These are phyloP conservation scores for Globisporangium solare DNA, from an alignment of 352 stramenopile genomes.

Conservation along the genomic window DNA sequence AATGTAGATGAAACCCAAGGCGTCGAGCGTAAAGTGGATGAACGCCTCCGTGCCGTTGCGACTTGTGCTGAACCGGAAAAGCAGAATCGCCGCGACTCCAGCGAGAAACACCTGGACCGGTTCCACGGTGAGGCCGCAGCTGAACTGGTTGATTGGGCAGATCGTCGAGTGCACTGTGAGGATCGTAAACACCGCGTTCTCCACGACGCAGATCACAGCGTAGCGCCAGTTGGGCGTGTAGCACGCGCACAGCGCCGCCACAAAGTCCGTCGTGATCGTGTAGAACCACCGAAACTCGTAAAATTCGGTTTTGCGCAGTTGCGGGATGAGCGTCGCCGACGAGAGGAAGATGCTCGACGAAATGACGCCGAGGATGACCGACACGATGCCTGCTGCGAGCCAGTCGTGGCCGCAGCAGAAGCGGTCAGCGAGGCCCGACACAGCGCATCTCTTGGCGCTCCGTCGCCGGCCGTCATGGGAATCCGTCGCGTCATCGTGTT, in stretches of 20 bases:
- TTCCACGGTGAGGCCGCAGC: neutral
- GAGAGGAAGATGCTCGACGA: constrained; percentile 31
- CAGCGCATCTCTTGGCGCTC: constrained; percentile 22
- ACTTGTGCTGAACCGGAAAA: neutral
- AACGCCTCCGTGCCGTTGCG: neutral
- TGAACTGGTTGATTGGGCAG: neutral
- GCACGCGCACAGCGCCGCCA: neutral
- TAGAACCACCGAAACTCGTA: constrained; percentile 46
- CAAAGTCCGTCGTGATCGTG: constrained; percentile 28
- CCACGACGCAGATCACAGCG: neutral
- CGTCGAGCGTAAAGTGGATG: neutral
- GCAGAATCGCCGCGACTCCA: neutral
- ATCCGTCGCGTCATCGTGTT: neutral
- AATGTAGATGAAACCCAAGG: constrained; percentile 1
- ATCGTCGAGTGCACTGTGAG: neutral
- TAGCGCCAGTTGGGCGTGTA: neutral
- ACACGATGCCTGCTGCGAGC: constrained; percentile 36
- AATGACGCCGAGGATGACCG: constrained; percentile 23
- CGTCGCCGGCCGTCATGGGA: constrained; percentile 22
- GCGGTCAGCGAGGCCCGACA: constrained; percentile 19
- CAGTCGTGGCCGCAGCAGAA: constrained; percentile 33
- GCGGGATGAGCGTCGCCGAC: constrained; percentile 23
- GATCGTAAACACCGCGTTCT: neutral
- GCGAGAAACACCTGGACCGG: neutral
- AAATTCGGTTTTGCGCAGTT: constrained; percentile 43